Base-by-base conservation (phyloP, 2,329 filamentous ascomycete species). In the Aspergillus neotritici region DNA sequence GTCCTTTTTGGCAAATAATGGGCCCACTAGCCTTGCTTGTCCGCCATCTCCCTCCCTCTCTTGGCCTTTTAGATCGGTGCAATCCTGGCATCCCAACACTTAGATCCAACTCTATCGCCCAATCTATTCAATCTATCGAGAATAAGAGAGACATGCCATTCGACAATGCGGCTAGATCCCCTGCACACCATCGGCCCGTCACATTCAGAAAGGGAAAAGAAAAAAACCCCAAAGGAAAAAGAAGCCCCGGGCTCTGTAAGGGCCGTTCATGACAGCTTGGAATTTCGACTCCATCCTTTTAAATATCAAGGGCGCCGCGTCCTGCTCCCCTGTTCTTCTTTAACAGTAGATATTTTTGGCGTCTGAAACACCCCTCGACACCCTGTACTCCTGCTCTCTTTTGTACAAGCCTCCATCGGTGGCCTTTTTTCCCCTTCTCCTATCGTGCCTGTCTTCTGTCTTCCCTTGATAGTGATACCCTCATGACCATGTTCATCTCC, bases 51-150 rank as follows among this genome's bases (percentile, higher is more conserved):
- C 29, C 31, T 36, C 34, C 36, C 43, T 41, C 34, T 37, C 40
- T 41, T 43, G 31, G 40, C 32, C 41, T 38, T 35, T 44, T 37
- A 42, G 31, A 40, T 38, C 28, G 44, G 34, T 45, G 29, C 40
- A 44, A 47, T 47, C 51, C 47, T 46, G 34, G 47, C 34, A 42
- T 50, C 32, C 40, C 43, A 43, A 41, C 49, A 38, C 43, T 46
- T 55, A 51, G 47, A 50, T 44, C 41, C 50, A 54, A 52, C 49
- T 51, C 43, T 54, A 54, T 55, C 48, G 39, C 33, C 39, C 46
- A 48, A 52, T 50, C 49, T 51, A 55, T 53, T 40, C 46, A 48
- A 52, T 50, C 49, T 52, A 55, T 53, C 49, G 46, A 46, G 53
- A 52, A 50, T 44, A 48, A 49, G 48, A 38, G 17, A 34, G 33